Evolutionary conservation across 1,284 basidiomycete species (phyloP), one percentile per base, ranked within the genome.

Genomic region (Puccinia horiana): DNA sequence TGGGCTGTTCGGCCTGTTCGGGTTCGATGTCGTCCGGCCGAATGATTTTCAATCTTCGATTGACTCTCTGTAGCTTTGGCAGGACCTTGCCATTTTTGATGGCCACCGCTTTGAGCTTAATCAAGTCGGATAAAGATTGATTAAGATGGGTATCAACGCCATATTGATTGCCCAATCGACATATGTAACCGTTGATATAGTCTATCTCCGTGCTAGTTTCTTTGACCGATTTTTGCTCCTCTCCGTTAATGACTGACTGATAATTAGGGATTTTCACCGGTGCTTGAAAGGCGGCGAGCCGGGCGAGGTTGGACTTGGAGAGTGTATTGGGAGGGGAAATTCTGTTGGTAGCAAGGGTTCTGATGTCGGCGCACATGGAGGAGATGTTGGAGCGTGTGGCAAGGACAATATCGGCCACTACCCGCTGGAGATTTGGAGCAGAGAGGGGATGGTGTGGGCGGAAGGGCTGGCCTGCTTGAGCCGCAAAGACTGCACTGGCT

Each of bases 151-250:
- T 92, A 12, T 88, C 87, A 49, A 96, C 88, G 4, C 88, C 88
- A 84, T 93, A 90, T 61, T 89, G 88, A 69, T 88, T 85, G 11
- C 93, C 96, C 8, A 96, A 88, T 14, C 88, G 88, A 35, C 91
- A 86, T 70, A 99, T 87, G 86, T 96, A 94, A 9, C 96, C 96
- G 84, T 95, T 96, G 86, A 98, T 90, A 85, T 90, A 95, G 35
- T 93, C 91, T 76, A 87, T 86, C 78, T 86, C 86, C 2, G 84
- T 85, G 23, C 78, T 70, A 20, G 70, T 73, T 35, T 40, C 42
- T 12, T 32, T 49, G 14, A 73, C 26, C 12, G 56, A 69, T 47
- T 69, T 69, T 76, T 35, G 32, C 16, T 49, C 26, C 29, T 32
- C 11, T 52, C 80, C 76, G 52, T 81, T 65, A 72, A 79, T 54